Conservation (phyloP, 345 rosid species). For the Hirschfeldia incana region DNA sequence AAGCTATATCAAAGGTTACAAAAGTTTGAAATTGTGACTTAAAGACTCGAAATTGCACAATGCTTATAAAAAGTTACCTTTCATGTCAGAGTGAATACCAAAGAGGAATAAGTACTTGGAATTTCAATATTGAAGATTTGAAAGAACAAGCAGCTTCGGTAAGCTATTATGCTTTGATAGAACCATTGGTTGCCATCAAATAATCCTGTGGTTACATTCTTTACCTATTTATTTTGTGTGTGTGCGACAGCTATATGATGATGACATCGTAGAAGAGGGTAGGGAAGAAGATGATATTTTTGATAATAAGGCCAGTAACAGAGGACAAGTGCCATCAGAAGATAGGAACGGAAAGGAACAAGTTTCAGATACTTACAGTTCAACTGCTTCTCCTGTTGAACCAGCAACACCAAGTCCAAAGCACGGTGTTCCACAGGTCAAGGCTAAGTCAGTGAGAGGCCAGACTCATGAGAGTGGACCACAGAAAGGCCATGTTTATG, state of each 20-base stretch:
- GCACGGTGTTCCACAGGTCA: constrained; percentile 47
- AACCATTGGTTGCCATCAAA: constrained; percentile 13
- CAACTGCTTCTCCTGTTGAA: constrained; percentile 51
- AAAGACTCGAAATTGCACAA: constrained; percentile 7
- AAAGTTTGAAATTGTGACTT: constrained; percentile 7
- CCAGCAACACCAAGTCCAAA: constrained; percentile 52
- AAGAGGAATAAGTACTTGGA: constrained; percentile 99
- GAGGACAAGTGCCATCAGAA: constrained; percentile 25
- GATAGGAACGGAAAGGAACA: constrained; percentile 54
- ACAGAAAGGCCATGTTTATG: constrained; percentile 52
- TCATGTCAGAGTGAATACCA: constrained; percentile 84
- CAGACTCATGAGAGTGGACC: constrained; percentile 85
- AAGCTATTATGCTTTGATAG: constrained; percentile 33
- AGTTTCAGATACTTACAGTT: constrained; percentile 35
- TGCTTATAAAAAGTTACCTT: neutral
- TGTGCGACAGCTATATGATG: constrained; percentile 71
- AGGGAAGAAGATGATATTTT: constrained; percentile 55
- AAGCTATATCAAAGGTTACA: constrained; percentile 88
- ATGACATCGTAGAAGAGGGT: constrained; percentile 50
- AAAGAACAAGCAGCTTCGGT: constrained; percentile 95
- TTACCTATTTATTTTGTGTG: neutral
- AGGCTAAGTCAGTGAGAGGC: constrained; percentile 59
- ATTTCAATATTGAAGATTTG: constrained; percentile 88
- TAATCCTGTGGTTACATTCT: neutral
- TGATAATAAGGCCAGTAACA: constrained; percentile 29